Evolutionary conservation across 106 monocot species (phyloP), one percentile per base, ranked within the genome.

Genomic region (Dioscorea dumetorum): DNA sequence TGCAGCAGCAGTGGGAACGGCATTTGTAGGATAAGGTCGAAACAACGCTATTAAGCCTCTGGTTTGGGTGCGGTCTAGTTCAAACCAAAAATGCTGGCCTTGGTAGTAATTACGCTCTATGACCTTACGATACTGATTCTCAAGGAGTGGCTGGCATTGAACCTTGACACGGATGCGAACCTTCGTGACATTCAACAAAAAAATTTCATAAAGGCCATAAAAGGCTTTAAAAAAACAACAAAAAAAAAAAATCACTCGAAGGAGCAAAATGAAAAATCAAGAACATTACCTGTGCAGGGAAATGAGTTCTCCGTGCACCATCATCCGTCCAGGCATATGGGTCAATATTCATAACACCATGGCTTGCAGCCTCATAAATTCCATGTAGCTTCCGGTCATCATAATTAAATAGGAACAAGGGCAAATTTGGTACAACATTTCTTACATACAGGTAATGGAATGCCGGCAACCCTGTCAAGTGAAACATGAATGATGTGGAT

Each of bases 371-470:
- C 73, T 82, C 81, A 71, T 58, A 88, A 33, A 88, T 74, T 10
- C 88, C 88, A 79, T 88, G 67, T 61, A 88, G 32, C 63, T 70
- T 78, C 58, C 79, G 21, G 56, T 81, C 70, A 76, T 35, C 74
- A 50, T 79, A 88, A 58, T 85, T 88, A 63, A 88, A 88, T 14
- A 88, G 64, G 62, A 88, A 88, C 52, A 88, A 70, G 12, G 84
- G 88, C 48, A 88, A 22, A 22, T 82, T 84, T 35, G 72, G 82
- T 57, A 72, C 71, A 18, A 88, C 71, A 49, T 84, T 85, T 66
- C 58, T 77, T 53, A 88, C 73, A 68, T 88, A 88, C 15, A 57
- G 63, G 51, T 73, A 63, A 50, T 88, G 84, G n/a, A 35, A 5
- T 12, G 76, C 60, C 0, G 88, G 88, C 62, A 88, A 72, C 14